Conservation (phyloP, 2,329 filamentous ascomycete genomes). For the Sarocladium brachiariae region DNA sequence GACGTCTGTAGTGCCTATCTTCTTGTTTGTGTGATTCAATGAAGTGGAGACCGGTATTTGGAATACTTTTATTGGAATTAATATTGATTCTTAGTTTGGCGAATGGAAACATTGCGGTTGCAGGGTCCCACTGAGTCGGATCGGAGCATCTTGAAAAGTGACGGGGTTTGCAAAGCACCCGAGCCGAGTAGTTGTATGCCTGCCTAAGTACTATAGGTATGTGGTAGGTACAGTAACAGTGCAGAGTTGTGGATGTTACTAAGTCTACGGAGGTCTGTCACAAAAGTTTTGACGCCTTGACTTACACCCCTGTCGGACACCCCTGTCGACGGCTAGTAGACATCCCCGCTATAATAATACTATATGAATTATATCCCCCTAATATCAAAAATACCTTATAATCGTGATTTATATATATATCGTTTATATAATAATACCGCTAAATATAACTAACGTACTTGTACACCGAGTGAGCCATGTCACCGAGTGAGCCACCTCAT, state of each 20-base stretch:
- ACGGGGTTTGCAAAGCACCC: neutral
- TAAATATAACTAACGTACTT: neutral
- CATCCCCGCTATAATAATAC: no score
- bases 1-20: neutral
- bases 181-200: neutral
- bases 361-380: no score
- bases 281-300: no score
- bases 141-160: neutral
- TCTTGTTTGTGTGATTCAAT: conserved; percentile 3
- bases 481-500: neutral
- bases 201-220: no score
- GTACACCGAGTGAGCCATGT: neutral
- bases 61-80: neutral
- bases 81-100: neutral
- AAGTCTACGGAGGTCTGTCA: no score
- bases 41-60: neutral
- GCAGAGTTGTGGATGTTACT: no score
- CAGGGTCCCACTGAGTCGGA: neutral
- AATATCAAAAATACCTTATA: no score
- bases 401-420: neutral
- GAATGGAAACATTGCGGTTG: neutral
- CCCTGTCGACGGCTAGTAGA: no score
- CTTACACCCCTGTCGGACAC: no score
- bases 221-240: no score
- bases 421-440: neutral